Conservation (phyloP, 192 early-diverging fungal genomes). For the Chytriomyces sp. region DNA sequence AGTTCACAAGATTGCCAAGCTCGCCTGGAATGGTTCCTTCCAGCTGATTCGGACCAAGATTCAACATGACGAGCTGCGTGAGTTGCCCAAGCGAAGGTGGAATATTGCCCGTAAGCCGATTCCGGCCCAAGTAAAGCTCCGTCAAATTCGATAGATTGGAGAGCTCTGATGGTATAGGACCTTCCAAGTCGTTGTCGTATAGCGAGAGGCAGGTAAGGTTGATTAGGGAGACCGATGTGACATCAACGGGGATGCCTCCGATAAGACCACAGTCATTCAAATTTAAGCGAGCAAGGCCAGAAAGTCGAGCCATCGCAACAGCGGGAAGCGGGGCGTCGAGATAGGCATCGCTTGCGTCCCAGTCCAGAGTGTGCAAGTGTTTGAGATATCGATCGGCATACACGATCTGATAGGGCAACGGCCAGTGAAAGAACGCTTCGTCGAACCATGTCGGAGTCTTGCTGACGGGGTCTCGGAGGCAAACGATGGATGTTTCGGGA, state of each 20-base stretch:
- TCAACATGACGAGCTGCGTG: neutral
- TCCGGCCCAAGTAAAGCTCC: slow-evolving; percentile 28
- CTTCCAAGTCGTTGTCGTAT: slow-evolving; percentile 24
- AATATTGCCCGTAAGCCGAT: slow-evolving; percentile 25
- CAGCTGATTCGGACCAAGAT: slow-evolving; percentile 24
- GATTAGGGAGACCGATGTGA: slow-evolving; percentile 2
- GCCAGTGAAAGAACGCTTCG: slow-evolving; percentile 7
- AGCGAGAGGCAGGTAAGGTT: slow-evolving; percentile 1
- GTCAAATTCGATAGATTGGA: slow-evolving; percentile 3
- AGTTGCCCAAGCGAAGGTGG: slow-evolving; percentile 6
- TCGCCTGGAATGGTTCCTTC: slow-evolving; percentile 20
- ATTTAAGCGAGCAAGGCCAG: slow-evolving; percentile 9
- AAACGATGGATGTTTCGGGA: neutral
- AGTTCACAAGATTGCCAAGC: slow-evolving; percentile 15
- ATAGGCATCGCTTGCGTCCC: slow-evolving; percentile 14
- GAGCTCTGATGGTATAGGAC: slow-evolving; percentile 1
- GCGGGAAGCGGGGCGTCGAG: neutral
- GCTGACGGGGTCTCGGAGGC: neutral
- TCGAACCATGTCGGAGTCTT: slow-evolving; percentile 2
- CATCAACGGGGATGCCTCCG: slow-evolving; percentile 7
- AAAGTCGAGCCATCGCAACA: neutral
- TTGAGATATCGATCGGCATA: slow-evolving; percentile 6
- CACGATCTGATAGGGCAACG: neutral
- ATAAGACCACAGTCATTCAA: slow-evolving; percentile 21
- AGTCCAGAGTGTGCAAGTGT: neutral